phyloP scores from a whole-genome alignment of 441 rosid species.

The Flueggea neowawraea region DNA sequence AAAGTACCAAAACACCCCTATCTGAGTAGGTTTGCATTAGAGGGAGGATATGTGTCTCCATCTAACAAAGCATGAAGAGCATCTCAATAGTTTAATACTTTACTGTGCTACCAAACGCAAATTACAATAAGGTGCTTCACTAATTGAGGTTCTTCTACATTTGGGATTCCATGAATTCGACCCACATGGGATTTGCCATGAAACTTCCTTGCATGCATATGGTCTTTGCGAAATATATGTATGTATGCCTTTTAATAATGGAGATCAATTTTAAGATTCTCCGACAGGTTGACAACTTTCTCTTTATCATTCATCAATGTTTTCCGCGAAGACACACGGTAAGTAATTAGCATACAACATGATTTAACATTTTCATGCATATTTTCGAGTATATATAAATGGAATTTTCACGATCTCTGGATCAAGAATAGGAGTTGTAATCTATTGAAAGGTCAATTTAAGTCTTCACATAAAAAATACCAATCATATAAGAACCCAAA shows the following conservation, averaged over 20 bases:
- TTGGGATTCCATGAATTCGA: slow-evolving; percentile 20
- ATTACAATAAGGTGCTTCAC: not conserved
- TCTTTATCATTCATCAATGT: not conserved
- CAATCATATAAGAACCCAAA: too few relatives aligned
- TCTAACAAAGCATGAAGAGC: slow-evolving; percentile 5
- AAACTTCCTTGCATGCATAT: slow-evolving; percentile 16
- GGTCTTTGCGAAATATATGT: not conserved
- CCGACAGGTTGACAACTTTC: slow-evolving; percentile 6
- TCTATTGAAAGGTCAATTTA: too few relatives aligned
- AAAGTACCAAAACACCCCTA: slow-evolving; percentile 9
- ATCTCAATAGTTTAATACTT: not conserved
- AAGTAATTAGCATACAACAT: not conserved
- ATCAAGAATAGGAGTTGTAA: too few relatives aligned
- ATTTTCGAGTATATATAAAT: too few relatives aligned
- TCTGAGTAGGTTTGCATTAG: not conserved
- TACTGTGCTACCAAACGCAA: not conserved
- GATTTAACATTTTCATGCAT: too few relatives aligned
- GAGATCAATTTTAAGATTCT: slow-evolving; percentile 19
- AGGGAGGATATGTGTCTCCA: slow-evolving; percentile 17
- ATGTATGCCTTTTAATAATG: not conserved
- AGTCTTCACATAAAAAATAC: too few relatives aligned
- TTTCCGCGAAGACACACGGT: slow-evolving; percentile 9
- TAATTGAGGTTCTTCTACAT: not conserved
- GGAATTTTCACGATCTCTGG: too few relatives aligned
- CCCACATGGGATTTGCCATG: slow-evolving; percentile 7